Conservation (phyloP, 1,284 basidiomycete genomes). For the Sporisorium exsertum region DNA sequence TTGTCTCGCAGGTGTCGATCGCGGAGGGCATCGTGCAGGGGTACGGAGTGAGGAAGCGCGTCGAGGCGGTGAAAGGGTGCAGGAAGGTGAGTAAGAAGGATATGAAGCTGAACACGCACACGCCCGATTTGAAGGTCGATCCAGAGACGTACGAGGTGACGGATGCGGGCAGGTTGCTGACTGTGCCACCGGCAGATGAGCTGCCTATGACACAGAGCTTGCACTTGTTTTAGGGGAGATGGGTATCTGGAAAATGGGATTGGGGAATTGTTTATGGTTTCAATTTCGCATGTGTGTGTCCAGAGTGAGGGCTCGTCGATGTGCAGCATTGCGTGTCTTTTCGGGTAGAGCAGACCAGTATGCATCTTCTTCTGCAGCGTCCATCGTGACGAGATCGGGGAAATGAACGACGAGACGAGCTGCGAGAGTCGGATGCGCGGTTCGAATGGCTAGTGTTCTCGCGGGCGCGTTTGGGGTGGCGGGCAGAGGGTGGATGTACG, state of each 20-base stretch:
- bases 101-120: constrained; percentile 90
- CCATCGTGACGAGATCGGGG: constrained; percentile 15
- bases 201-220: constrained; percentile 58
- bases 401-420: neutral
- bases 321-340: constrained; percentile 22
- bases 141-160: constrained; percentile 79
- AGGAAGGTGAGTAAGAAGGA: constrained; percentile 82
- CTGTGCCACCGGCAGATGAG: constrained; percentile 56
- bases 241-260: neutral
- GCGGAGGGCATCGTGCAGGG: constrained; percentile 74
- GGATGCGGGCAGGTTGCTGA: constrained; percentile 55
- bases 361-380: constrained; percentile 6
- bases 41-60: constrained; percentile 81
- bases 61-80: constrained; percentile 83
- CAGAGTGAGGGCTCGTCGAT: constrained; percentile 5
- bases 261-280: too few relatives aligned
- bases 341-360: constrained; percentile 23
- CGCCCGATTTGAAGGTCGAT: constrained; percentile 87
- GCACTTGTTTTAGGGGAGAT: constrained; percentile 25
- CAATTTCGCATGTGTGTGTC: too few relatives aligned
- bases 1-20: constrained; percentile 73
- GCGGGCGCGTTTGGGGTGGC: too few relatives aligned
- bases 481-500: constrained; percentile 28
- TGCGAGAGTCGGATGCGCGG: constrained; percentile 14
- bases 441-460: constrained; percentile 11